phyloP scores from a whole-genome alignment of 1,139 yeast genomes.

The Nakaseomyces sp. region DNA sequence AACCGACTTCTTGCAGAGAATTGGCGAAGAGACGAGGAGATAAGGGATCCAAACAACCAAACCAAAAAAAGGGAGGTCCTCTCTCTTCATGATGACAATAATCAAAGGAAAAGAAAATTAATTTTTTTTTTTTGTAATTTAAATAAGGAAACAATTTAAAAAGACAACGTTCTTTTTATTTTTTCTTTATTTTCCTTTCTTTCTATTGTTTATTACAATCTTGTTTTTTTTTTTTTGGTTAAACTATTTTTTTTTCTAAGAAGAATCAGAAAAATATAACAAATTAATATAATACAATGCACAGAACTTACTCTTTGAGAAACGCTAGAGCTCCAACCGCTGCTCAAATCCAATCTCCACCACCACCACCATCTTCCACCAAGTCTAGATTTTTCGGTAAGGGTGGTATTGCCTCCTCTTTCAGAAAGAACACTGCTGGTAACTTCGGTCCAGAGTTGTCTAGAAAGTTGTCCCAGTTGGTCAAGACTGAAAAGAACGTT shows the following conservation, averaged over 20 bases:
- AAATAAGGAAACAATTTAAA: neutral
- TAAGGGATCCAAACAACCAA: too few species aligned
- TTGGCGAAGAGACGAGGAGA: too few species aligned
- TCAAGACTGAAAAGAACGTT: constrained; percentile 75
- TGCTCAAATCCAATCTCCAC: constrained; percentile 69
- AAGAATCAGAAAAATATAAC: neutral
- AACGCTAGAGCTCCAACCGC: constrained; percentile 75
- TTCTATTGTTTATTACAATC: too few species aligned
- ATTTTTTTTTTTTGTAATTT: neutral
- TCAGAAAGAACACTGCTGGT: constrained; percentile 67
- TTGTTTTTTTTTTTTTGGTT: too few species aligned
- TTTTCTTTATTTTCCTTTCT: too few species aligned
- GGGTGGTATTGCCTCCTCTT: constrained; percentile 54
- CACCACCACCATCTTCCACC: constrained; percentile 67
- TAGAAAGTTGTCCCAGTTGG: constrained; percentile 64
- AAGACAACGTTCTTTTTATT: neutral
- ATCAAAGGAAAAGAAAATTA: neutral
- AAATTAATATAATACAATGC: constrained; percentile 38
- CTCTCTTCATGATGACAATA: too few species aligned
- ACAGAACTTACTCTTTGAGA: constrained; percentile 78
- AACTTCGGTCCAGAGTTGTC: constrained; percentile 72
- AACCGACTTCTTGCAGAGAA: too few species aligned
- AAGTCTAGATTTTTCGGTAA: constrained; percentile 69
- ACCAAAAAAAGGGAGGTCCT: neutral
- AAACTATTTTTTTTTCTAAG: neutral